Evolutionary conservation across 345 rosid genomes (phyloP).

Genomic region (Gossypium anomalum): DNA sequence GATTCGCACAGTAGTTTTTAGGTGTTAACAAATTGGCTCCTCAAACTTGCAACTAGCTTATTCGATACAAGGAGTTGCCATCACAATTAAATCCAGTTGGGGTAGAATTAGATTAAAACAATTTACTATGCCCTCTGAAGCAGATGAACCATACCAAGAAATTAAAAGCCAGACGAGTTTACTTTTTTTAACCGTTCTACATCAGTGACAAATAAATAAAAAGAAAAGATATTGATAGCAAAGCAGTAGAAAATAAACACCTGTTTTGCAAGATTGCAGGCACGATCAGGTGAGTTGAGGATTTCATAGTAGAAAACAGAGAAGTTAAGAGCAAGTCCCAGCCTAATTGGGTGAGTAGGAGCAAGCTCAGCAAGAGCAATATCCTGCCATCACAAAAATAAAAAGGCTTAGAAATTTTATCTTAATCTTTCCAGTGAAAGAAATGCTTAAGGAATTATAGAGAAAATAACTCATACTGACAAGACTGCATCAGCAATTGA

Average conservation of each 20-base stretch:
- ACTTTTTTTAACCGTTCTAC: neutral
- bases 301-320: constrained; percentile 98
- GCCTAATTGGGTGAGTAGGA: constrained; percentile 93
- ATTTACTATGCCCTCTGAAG: neutral
- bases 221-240: neutral
- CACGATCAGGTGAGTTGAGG: constrained; percentile 96
- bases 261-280: constrained; percentile 94
- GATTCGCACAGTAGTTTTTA: neutral
- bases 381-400: constrained; percentile 46
- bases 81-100: neutral
- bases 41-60: neutral
- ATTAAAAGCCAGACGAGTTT: neutral
- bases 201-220: neutral
- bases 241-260: constrained; percentile 26
- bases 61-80: neutral
- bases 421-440: neutral
- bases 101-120: neutral
- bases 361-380: constrained; percentile 85
- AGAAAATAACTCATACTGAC: neutral
- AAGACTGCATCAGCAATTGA: neutral
- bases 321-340: constrained; percentile 98
- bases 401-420: constrained; percentile 5
- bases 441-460: neutral
- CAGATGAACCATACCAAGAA: neutral
- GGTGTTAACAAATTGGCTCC: neutral